Evolutionary conservation across 1,284 basidiomycete genomes (phyloP), one percentile per base, ranked within the genome.

Genomic region (Phlebopus sp.): DNA sequence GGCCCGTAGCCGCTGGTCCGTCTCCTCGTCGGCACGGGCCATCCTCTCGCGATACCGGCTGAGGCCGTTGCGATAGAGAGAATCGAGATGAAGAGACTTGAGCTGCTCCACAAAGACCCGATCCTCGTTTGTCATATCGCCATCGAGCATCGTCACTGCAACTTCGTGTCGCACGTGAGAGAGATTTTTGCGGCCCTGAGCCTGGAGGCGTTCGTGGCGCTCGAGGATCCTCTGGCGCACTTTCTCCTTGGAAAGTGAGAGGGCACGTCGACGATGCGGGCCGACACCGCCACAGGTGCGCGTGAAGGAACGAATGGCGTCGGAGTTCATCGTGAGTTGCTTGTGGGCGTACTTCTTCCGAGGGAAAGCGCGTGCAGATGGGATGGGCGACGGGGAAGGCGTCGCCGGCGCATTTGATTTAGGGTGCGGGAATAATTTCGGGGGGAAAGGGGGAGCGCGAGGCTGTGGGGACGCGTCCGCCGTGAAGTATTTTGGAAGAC

Each of bases 21-120:
- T 27, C 30, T 52, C 50, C 4, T 10, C 45, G 19, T 49, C 47
- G 10, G 66, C 65, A 1, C 62, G 55, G 10, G 37, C 37, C n/a
- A 63, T 25, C 4, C 23, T 41, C 38, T 55, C 37, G 2, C 66
- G 63, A 23, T 35, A 59, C 14, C 27, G 19, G 37, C 54, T 59
- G 10, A 68, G 53, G 14, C 49, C 44, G 11, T 55, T 50, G 1
- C 37, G 5, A 41, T 51, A 23, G 4, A 31, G 11, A 3, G 62
- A 50, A 5, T 64, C 46, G 2, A 55, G 13, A 2, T 54, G 49
- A 14, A 65, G 53, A 0, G 35, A 40, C 13, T 3, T n/a, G 0
- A 69, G 46, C 14, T 65, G 60, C 38, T 50, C 21, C 47, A 67
- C 30, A 32, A 67, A 63, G n/a, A 64, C 48, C 13, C 11, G 46